Evolutionary conservation across 192 early-diverging fungal genomes (phyloP).

Genomic region (Coemansia sp.): DNA sequence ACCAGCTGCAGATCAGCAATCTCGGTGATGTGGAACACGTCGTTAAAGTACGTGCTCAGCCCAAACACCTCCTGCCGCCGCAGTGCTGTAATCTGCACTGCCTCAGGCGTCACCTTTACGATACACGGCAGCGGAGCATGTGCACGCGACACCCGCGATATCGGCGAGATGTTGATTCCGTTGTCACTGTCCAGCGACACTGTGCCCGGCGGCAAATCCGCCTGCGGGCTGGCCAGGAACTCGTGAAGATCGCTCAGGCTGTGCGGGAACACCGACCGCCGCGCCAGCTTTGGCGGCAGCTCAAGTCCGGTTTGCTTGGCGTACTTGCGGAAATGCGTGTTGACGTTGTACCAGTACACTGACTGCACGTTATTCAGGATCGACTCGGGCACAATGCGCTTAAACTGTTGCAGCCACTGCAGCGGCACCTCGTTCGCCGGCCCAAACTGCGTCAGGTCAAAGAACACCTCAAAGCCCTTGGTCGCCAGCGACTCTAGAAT

Average conservation of each 20-base stretch:
- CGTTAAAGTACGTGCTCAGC: constrained; percentile 71
- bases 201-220: constrained; percentile 74
- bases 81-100: constrained; percentile 71
- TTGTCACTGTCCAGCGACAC: constrained; percentile 70
- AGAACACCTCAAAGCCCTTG: constrained; percentile 73
- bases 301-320: constrained; percentile 49
- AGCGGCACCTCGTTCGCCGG: constrained; percentile 75
- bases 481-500: constrained; percentile 65
- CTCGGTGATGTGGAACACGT: constrained; percentile 83
- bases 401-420: constrained; percentile 71
- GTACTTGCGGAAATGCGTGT: constrained; percentile 72
- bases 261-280: constrained; percentile 67
- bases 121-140: constrained; percentile 68
- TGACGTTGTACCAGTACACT: constrained; percentile 81
- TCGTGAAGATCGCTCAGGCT: constrained; percentile 69
- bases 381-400: constrained; percentile 68
- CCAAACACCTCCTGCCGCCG: constrained; percentile 78
- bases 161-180: constrained; percentile 62
- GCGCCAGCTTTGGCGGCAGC: constrained; percentile 56
- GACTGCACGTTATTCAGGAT: constrained; percentile 62
- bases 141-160: constrained; percentile 66
- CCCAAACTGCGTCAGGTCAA: constrained; percentile 81
- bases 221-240: constrained; percentile 68
- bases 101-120: constrained; percentile 78
- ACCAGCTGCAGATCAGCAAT: constrained; percentile 64